phyloP scores from a whole-genome alignment of 805 yeast species.

The Barnettozyma wickerhamii region DNA sequence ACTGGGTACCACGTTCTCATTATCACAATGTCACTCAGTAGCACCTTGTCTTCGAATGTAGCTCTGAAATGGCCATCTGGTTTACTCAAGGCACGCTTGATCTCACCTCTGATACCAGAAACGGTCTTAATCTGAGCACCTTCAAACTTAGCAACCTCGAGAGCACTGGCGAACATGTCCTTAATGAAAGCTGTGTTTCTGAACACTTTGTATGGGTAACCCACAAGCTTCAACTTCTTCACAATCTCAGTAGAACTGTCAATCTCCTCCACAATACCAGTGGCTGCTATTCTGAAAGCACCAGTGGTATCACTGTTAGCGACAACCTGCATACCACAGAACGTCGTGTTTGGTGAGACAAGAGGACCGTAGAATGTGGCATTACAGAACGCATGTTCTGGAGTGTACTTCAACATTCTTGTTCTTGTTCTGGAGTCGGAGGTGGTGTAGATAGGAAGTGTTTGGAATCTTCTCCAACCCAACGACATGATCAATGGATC shows the following conservation, averaged over 20 bases:
- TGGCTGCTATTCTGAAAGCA: slow-evolving; percentile 91
- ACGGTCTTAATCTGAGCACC: slow-evolving; percentile 97
- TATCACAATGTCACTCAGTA: slow-evolving; percentile 85
- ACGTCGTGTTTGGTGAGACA: slow-evolving; percentile 96
- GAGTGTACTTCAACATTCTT: slow-evolving; percentile 96
- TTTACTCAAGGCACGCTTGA: slow-evolving; percentile 86
- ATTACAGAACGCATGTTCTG: slow-evolving; percentile 95
- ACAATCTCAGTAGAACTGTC: slow-evolving; percentile 88
- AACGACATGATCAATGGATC: slow-evolving; percentile 91
- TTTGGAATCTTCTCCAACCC: slow-evolving; percentile 99
- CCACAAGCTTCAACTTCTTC: slow-evolving; percentile 91
- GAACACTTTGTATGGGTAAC: slow-evolving; percentile 89
- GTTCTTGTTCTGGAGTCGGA: slow-evolving; percentile 97
- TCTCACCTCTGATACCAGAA: slow-evolving; percentile 96
- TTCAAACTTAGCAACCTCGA: slow-evolving; percentile 96
- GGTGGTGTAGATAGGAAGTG: slow-evolving; percentile 92
- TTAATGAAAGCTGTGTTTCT: slow-evolving; percentile 95
- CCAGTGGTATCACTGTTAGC: slow-evolving; percentile 82
- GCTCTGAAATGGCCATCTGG: slow-evolving; percentile 97
- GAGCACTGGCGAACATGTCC: slow-evolving; percentile 88
- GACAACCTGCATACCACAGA: slow-evolving; percentile 90
- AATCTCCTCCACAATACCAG: slow-evolving; percentile 93
- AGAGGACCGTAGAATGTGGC: slow-evolving; percentile 97
- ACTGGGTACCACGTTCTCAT: slow-evolving; percentile 98
- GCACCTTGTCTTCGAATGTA: slow-evolving; percentile 90